A percentile compares a stretch with the other conserved stretches of the same genome.
These are phyloP conservation scores for Ceratocystiopsis sp. DNA, from an alignment of 2,329 filamentous ascomycete species.

Conservation along the genomic window DNA sequence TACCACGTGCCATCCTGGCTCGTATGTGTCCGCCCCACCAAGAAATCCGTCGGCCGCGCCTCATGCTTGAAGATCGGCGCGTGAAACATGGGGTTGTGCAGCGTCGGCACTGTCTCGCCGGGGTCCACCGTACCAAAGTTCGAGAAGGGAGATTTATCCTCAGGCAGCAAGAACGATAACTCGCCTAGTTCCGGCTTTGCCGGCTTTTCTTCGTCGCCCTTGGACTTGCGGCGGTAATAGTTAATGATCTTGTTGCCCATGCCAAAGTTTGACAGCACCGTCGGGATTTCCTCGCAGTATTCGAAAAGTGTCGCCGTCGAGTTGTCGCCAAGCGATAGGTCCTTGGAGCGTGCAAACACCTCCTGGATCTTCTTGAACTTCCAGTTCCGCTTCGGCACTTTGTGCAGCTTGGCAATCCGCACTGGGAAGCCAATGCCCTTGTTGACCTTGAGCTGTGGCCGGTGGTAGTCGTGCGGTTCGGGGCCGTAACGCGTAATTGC, in stretches of 20 bases:
- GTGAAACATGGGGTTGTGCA: constrained; percentile 91
- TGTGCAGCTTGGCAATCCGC: constrained; percentile 49
- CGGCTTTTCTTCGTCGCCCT: constrained; percentile 54
- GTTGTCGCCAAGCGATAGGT: constrained; percentile 77
- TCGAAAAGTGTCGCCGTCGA: constrained; percentile 77
- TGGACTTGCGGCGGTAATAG: constrained; percentile 79
- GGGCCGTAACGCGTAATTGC: constrained; percentile 63
- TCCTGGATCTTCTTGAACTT: constrained; percentile 65
- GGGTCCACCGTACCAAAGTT: constrained; percentile 87
- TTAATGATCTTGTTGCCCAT: constrained; percentile 96
- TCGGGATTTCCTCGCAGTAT: constrained; percentile 87
- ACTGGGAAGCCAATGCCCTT: constrained; percentile 49
- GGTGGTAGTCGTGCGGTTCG: constrained; percentile 61
- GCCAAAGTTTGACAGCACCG: constrained; percentile 85
- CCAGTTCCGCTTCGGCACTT: constrained; percentile 62
- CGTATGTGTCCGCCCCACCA: constrained; percentile 69
- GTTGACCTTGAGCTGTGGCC: constrained; percentile 59
- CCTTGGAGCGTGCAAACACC: constrained; percentile 62
- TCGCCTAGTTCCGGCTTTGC: constrained; percentile 80
- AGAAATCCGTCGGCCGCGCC: constrained; percentile 63
- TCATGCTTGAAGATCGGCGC: constrained; percentile 85
- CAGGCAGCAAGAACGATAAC: constrained; percentile 69
- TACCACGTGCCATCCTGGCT: constrained; percentile 62
- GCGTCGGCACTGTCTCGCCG: constrained; percentile 74
- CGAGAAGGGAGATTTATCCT: constrained; percentile 91